Percentiles rank a stretch among this genome's conserved stretches.
These are phyloP conservation scores for Penicillium sp. DNA, from an alignment of 2,329 filamentous ascomycete genomes.

Conservation along the genomic window DNA sequence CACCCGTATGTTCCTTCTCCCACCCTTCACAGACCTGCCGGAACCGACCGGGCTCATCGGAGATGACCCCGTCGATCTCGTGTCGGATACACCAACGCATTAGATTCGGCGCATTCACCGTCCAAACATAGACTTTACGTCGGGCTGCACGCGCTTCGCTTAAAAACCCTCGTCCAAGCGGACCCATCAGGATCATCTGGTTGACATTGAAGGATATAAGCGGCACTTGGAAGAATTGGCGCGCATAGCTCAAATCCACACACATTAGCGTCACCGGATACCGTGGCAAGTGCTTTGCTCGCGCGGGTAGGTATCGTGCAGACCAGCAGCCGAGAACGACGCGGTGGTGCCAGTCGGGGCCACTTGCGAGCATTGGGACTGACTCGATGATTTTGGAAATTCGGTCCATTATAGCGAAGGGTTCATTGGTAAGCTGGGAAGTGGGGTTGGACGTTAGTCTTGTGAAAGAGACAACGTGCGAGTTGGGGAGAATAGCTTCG, in stretches of 20 bases:
- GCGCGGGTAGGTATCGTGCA: slow-evolving; percentile 66
- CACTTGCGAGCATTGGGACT: slow-evolving; percentile 48
- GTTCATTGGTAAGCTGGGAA: slow-evolving; percentile 39
- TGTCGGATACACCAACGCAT: slow-evolving; percentile 78
- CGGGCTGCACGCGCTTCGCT: slow-evolving; percentile 56
- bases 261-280: slow-evolving; percentile 45
- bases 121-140: slow-evolving; percentile 75
- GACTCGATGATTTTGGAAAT: slow-evolving; percentile 64
- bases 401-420: slow-evolving; percentile 67
- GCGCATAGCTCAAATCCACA: slow-evolving; percentile 58
- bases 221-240: slow-evolving; percentile 63
- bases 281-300: slow-evolving; percentile 52
- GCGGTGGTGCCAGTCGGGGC: slow-evolving; percentile 63
- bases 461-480: background rate
- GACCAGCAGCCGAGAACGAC: slow-evolving; percentile 83
- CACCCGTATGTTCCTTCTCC: slow-evolving; percentile 14
- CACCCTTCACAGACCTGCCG: slow-evolving; percentile 18
- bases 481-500: no score
- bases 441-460: background rate
- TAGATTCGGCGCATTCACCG: slow-evolving; percentile 72
- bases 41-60: slow-evolving; percentile 65
- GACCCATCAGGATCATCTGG: slow-evolving; percentile 66
- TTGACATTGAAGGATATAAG: slow-evolving; percentile 77
- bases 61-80: slow-evolving; percentile 75
- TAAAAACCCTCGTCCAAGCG: slow-evolving; percentile 66